Conservation (phyloP, 345 rosid species). For the Citrus inodora region DNA sequence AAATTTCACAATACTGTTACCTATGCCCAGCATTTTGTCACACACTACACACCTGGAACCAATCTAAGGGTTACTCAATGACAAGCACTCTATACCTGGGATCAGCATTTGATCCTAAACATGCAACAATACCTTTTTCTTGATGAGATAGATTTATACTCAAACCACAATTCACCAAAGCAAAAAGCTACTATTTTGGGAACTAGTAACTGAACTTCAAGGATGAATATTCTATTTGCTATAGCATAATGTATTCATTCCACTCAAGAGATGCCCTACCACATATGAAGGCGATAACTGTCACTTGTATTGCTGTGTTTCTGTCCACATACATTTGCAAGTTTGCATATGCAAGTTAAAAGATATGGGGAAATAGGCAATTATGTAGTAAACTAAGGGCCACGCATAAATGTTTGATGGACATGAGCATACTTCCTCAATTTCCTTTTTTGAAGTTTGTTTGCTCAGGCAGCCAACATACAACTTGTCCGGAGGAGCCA, state of each 20-base stretch:
- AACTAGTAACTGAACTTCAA: background rate
- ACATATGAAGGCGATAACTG: background rate
- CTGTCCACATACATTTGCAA: background rate
- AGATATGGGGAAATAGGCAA: background rate
- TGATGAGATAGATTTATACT: background rate
- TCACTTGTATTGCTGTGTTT: background rate
- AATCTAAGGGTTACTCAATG: background rate
- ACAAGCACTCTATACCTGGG: background rate
- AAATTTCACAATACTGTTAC: background rate
- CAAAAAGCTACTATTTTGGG: background rate
- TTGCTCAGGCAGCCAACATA: constrained; percentile 72
- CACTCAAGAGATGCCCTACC: background rate
- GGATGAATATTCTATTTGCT: background rate
- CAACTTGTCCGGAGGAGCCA: constrained; percentile 53
- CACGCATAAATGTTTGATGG: constrained; percentile 7
- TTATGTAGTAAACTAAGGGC: background rate
- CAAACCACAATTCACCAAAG: background rate
- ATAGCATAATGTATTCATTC: background rate
- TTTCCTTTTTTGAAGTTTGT: constrained; percentile 58
- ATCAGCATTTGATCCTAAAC: background rate
- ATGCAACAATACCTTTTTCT: background rate
- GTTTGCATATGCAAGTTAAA: background rate
- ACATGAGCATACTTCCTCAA: constrained; percentile 57
- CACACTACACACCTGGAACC: background rate
- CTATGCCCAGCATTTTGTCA: background rate